These are phyloP conservation scores for Nakazawaea ambrosiae DNA, from an alignment of 805 yeast species.

Conservation along the genomic window DNA sequence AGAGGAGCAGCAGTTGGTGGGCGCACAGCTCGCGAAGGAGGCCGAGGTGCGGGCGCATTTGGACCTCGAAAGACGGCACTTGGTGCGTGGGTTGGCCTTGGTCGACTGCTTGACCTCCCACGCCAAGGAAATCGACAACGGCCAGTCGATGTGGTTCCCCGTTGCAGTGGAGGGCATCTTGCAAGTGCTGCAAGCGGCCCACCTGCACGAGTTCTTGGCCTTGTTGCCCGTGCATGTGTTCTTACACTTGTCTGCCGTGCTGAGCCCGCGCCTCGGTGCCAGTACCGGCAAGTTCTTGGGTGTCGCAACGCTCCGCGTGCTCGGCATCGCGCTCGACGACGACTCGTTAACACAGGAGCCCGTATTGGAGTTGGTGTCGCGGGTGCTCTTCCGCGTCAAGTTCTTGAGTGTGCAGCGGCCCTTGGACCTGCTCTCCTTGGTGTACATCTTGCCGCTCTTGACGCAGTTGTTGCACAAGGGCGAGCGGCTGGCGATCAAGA, in stretches of 20 bases:
- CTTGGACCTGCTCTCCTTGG: slow-evolving; percentile 59
- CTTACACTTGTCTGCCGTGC: slow-evolving; percentile 44
- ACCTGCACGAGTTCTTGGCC: slow-evolving; percentile 21
- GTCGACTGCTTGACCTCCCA: not conserved
- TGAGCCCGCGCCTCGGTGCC: slow-evolving; percentile 43
- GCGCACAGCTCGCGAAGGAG: slow-evolving; percentile 61
- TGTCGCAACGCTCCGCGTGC: slow-evolving; percentile 58
- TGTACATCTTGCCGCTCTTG: slow-evolving; percentile 71
- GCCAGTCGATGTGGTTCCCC: slow-evolving; percentile 65
- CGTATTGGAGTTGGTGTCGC: slow-evolving; percentile 44
- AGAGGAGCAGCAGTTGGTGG: slow-evolving; percentile 65
- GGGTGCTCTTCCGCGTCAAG: slow-evolving; percentile 70
- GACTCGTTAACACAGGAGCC: slow-evolving; percentile 29
- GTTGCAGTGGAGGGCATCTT: slow-evolving; percentile 36
- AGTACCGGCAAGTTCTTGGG: slow-evolving; percentile 51
- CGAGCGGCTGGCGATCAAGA: slow-evolving; percentile 44
- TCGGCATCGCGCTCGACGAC: slow-evolving; percentile 38
- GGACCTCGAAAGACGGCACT: slow-evolving; percentile 27
- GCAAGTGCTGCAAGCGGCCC: slow-evolving; percentile 13
- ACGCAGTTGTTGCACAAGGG: slow-evolving; percentile 64
- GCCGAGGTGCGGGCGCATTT: slow-evolving; percentile 37
- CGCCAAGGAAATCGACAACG: slow-evolving; percentile 47
- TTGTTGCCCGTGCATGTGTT: slow-evolving; percentile 39
- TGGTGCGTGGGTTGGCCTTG: not conserved
- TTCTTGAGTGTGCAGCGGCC: slow-evolving; percentile 67